A percentile compares a stretch with the other conserved stretches of the same genome.
Evolutionary conservation across 2,329 filamentous ascomycete genomes (phyloP).

Genomic region (Pseudogymnoascus sp.): DNA sequence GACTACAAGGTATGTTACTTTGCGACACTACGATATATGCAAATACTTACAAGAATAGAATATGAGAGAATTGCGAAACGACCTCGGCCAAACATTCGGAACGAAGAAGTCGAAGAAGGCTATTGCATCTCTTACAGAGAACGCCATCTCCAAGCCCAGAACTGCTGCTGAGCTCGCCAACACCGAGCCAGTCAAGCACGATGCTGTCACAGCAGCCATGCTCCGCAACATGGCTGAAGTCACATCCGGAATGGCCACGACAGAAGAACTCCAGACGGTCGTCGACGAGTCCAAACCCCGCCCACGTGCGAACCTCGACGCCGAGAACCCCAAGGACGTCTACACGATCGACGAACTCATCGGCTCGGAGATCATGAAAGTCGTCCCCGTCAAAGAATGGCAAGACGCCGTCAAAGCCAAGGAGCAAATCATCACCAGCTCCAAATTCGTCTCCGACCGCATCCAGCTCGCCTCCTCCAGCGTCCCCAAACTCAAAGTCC

Average conservation of each 20-base stretch:
- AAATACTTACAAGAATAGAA: slow-evolving; percentile 34
- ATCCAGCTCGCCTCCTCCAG: slow-evolving; percentile 44
- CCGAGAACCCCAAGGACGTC: slow-evolving; percentile 61
- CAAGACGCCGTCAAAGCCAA: slow-evolving; percentile 54
- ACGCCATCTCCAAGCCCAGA: slow-evolving; percentile 49
- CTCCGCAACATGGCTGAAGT: slow-evolving; percentile 55
- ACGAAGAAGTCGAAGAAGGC: slow-evolving; percentile 81
- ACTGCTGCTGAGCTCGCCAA: slow-evolving; percentile 13
- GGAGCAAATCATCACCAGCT: slow-evolving; percentile 48
- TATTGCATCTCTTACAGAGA: slow-evolving; percentile 59
- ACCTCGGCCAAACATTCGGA: slow-evolving; percentile 71
- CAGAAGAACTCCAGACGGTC: slow-evolving; percentile 55
- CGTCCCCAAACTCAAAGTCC: slow-evolving; percentile 47
- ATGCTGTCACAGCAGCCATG: slow-evolving; percentile 49
- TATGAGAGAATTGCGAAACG: slow-evolving; percentile 54
- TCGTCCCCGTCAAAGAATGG: slow-evolving; percentile 67
- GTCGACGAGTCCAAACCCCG: slow-evolving; percentile 64
- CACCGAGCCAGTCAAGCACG: slow-evolving; percentile 38
- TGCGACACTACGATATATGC: background rate
- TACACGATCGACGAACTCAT: slow-evolving; percentile 62
- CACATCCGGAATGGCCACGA: slow-evolving; percentile 58
- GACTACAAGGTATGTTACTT: slow-evolving; percentile 25
- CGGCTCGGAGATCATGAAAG: slow-evolving; percentile 56
- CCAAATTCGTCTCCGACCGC: slow-evolving; percentile 58
- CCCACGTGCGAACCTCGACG: slow-evolving; percentile 59